Conservation (phyloP, 306 rosid species). For the Quillaja saponaria region DNA sequence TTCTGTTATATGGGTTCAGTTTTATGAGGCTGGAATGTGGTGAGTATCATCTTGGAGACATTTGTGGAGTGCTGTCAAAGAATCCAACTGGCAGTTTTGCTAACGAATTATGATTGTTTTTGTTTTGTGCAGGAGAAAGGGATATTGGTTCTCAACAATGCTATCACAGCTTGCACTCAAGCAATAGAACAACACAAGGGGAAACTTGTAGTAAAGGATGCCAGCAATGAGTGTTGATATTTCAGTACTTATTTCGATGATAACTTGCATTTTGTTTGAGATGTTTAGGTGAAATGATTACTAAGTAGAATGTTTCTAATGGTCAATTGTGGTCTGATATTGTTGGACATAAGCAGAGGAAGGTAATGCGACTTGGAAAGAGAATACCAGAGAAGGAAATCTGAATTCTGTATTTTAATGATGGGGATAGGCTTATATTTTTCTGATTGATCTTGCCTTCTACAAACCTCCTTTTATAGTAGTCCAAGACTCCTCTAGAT, state of each 20-base stretch:
- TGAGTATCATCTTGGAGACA: background rate
- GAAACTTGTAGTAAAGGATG: constrained; percentile 81
- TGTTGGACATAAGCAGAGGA: too few species aligned
- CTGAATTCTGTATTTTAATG: too few species aligned
- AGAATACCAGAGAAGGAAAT: too few species aligned
- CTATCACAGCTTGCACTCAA: constrained; percentile 69
- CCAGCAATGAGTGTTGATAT: constrained; percentile 69
- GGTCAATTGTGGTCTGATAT: constrained; percentile 26
- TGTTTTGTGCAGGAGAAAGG: constrained; percentile 79
- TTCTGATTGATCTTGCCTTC: too few species aligned
- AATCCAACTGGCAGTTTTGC: background rate
- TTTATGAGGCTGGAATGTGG: background rate
- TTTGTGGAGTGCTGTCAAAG: constrained; percentile 16
- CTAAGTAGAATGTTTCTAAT: background rate
- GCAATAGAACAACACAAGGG: constrained; percentile 87
- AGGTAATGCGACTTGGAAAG: too few species aligned
- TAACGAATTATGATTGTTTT: constrained; percentile 15
- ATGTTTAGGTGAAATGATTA: background rate
- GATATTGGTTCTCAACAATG: constrained; percentile 67
- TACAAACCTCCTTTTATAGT: too few species aligned
- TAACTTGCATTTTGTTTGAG: constrained; percentile 4
- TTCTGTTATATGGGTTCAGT: too few species aligned
- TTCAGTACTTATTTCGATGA: background rate
- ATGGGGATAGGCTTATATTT: too few species aligned
- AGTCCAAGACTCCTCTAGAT: too few species aligned